A percentile compares a stretch with the other conserved stretches of the same genome.
Evolutionary conservation across 148 eudicot genomes (phyloP).

Genomic region (Cornus controversa): DNA sequence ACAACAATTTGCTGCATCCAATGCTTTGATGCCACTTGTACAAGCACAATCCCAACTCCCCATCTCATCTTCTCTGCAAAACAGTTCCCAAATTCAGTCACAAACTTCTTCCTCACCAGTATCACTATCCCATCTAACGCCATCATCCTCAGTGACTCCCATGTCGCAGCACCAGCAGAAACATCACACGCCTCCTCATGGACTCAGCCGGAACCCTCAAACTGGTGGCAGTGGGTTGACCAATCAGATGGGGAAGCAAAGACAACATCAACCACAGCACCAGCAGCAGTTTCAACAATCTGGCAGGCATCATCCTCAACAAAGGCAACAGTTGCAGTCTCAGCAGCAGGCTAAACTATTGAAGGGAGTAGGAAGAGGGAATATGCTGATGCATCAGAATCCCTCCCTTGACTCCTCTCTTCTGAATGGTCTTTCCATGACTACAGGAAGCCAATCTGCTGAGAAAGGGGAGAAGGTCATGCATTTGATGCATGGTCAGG

Average conservation of each 20-base stretch:
- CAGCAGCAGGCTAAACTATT: slow-evolving; percentile 59
- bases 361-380: slow-evolving; percentile 72
- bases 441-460: slow-evolving; percentile 42
- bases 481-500: slow-evolving; percentile 13
- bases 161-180: slow-evolving; percentile 60
- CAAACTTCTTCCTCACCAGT: slow-evolving; percentile 54
- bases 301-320: slow-evolving; percentile 74
- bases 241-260: slow-evolving; percentile 62
- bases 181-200: slow-evolving; percentile 50
- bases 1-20: slow-evolving; percentile 53
- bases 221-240: slow-evolving; percentile 40
- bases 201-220: slow-evolving; percentile 47
- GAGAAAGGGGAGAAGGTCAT: slow-evolving; percentile 58
- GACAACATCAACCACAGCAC: slow-evolving; percentile 49
- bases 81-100: slow-evolving; percentile 50
- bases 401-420: slow-evolving; percentile 46
- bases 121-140: slow-evolving; percentile 31
- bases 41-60: slow-evolving; percentile 57
- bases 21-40: slow-evolving; percentile 53
- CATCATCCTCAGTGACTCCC: slow-evolving; percentile 52
- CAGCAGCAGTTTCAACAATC: slow-evolving; percentile 49
- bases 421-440: slow-evolving; percentile 49
- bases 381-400: slow-evolving; percentile 50
- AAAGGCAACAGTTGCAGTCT: slow-evolving; percentile 51
- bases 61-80: slow-evolving; percentile 53